Evolutionary conservation across 1,284 basidiomycete species (phyloP).

Genomic region (Vanrija sp.): DNA sequence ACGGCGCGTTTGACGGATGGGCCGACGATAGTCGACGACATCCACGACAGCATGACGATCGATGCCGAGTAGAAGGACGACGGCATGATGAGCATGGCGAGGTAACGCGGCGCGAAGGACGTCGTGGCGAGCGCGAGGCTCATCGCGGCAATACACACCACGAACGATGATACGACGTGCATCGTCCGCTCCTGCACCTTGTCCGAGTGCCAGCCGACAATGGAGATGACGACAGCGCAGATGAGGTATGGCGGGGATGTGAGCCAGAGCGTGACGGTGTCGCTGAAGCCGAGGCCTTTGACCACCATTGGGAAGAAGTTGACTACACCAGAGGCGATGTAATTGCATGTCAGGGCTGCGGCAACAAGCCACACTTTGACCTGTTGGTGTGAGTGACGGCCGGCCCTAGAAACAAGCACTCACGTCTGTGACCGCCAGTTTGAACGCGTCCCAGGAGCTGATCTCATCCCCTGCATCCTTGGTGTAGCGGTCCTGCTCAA

Average conservation of each 20-base stretch:
- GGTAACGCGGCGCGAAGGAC: constrained; percentile 26
- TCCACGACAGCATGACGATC: constrained; percentile 30
- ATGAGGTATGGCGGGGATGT: constrained; percentile 44
- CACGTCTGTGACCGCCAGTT: constrained; percentile 31
- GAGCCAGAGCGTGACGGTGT: constrained; percentile 42
- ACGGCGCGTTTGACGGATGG: constrained; percentile 33
- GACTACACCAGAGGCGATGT: constrained; percentile 37
- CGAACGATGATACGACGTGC: constrained; percentile 8
- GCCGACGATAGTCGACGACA: constrained; percentile 26
- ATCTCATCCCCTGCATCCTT: constrained; percentile 34
- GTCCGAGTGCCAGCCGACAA: constrained; percentile 18
- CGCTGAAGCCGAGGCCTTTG: constrained; percentile 34
- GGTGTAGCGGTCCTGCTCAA: constrained; percentile 36
- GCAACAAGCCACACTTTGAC: constrained; percentile 39
- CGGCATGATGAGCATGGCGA: constrained; percentile 21
- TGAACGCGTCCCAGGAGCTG: constrained; percentile 25
- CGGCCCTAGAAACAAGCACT: background rate
- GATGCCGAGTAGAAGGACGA: constrained; percentile 29
- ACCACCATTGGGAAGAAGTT: constrained; percentile 45
- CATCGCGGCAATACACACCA: constrained; percentile 60
- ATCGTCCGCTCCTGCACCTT: constrained; percentile 5
- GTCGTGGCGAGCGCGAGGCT: constrained; percentile 36
- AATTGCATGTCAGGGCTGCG: constrained; percentile 18
- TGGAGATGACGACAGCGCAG: constrained; percentile 18
- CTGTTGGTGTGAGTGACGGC: background rate